A percentile compares a stretch with the other conserved stretches of the same genome.
Conservation (phyloP, 768 basidiomycete genomes). For the Termitomyces sp. region DNA sequence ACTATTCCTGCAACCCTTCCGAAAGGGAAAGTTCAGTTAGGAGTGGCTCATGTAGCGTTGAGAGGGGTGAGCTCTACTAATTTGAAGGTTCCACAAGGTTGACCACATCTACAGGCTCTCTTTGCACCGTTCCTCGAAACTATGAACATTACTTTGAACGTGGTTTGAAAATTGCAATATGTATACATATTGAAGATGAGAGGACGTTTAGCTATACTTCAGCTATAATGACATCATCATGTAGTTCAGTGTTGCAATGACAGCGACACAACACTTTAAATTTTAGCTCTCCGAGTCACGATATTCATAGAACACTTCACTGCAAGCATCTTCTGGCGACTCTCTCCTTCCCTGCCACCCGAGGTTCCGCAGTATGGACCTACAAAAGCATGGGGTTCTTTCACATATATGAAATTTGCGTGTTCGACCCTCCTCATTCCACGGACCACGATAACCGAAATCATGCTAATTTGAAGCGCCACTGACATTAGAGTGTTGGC, state of each 20-base stretch:
- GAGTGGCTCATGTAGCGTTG: constrained; percentile 33
- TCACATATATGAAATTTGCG: background rate
- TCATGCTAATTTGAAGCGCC: background rate
- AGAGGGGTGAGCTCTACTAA: constrained; percentile 32
- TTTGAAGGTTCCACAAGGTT: background rate
- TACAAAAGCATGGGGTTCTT: background rate
- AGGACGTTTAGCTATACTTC: background rate
- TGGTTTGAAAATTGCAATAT: constrained; percentile 15
- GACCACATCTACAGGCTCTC: constrained; percentile 24
- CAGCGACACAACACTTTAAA: too few species aligned
- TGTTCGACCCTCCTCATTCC: background rate
- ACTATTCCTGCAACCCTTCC: constrained; percentile 27
- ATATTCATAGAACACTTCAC: background rate
- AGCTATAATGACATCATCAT: background rate
- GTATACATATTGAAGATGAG: background rate
- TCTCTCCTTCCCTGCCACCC: too few species aligned
- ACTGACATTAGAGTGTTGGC: background rate
- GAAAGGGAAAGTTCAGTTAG: constrained; percentile 31
- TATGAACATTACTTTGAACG: constrained; percentile 27
- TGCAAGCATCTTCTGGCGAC: background rate
- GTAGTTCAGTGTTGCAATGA: too few species aligned
- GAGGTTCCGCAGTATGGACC: too few species aligned
- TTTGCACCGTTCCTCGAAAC: constrained; percentile 25
- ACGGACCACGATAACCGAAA: background rate
- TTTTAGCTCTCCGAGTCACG: too few species aligned